Base-by-base conservation (phyloP, 768 basidiomycete genomes). In the Rubroboletus satanas region DNA sequence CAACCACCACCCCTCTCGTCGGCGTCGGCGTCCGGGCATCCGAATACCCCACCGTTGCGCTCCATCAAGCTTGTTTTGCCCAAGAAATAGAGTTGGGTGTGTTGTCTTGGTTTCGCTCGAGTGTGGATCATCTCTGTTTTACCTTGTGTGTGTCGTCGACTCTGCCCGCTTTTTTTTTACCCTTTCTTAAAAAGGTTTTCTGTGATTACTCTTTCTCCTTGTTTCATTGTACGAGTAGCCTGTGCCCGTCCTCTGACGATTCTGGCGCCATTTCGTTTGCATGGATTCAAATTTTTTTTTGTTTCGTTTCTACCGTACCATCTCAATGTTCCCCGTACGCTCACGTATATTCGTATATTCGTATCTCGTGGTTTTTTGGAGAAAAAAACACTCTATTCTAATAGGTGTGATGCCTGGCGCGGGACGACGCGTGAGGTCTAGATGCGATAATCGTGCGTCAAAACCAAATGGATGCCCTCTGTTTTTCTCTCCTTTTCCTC, bases 51-150 rank as follows among this genome's bases (percentile, higher is more conserved):
- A 17, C 67, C 71, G 23, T 9, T 52, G 52, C 71, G 64, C 8
- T 57, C 69, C 33, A 45, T 71, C 39, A 72, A 72, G 48, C 67
- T 67, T 14, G 65, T 70, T 14, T 39, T 67, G 21, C 38, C 67
- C 49, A 72, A 70, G 62, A 67, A 71, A 49, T 71, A 71, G 59
- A 32, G 21, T 42, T 7, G 47, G 14, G 32, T 8, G 14, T 32
- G 21, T 38, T 15, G 12, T 32, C 23, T 29, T 37, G 23, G n/a
- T 18, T 32, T 14, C 12, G 23, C 18, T 36, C 23, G 15, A 29
- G 15, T 10, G 26, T 44, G 26, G 4, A 26, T 28, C 3, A 18
- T 18, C 4, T 18, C 15, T 11, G n/a, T 11, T 11, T 39, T 3
- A 42, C 12, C 12, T 4, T 18, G 37, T 4, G 9, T 12, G 26